These are phyloP conservation scores for Oryza officinalis DNA, from an alignment of 176 grass and related monocot genomes.

Conservation along the genomic window DNA sequence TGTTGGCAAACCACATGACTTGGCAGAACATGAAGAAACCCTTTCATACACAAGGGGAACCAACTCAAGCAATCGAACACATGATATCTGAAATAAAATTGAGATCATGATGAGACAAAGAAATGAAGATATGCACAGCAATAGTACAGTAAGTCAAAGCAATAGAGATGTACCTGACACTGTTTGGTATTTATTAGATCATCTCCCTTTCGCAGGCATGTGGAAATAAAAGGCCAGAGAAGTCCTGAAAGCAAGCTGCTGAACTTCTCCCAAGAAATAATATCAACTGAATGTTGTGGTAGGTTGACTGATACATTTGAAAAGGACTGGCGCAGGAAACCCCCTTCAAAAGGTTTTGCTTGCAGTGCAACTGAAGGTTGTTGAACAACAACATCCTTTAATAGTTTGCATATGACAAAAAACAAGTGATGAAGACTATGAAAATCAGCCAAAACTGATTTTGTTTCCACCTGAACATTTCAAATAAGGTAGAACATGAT, in stretches of 20 bases:
- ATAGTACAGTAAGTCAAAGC: constrained; percentile 11
- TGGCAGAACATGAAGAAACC: constrained; percentile 35
- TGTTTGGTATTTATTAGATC: constrained; percentile 59
- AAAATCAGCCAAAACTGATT: constrained; percentile 65
- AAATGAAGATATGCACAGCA: constrained; percentile 10
- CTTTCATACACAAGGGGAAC: constrained; percentile 78
- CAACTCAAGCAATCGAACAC: constrained; percentile 79
- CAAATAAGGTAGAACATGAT: constrained; percentile 23
- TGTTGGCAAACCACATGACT: constrained; percentile 32
- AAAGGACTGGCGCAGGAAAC: constrained; percentile 70
- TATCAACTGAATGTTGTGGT: constrained; percentile 60
- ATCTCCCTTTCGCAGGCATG: constrained; percentile 71
- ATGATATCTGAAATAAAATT: constrained; percentile 77
- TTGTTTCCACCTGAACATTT: constrained; percentile 60
- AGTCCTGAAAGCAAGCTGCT: constrained; percentile 64
- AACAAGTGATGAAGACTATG: constrained; percentile 81
- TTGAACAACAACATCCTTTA: constrained; percentile 70
- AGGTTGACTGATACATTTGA: constrained; percentile 35
- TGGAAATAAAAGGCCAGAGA: constrained; percentile 77
- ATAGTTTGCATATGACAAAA: constrained; percentile 74
- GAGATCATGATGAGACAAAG: constrained; percentile 18
- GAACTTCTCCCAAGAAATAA: constrained; percentile 81
- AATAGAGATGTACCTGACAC: constrained; percentile 67
- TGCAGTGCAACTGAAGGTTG: constrained; percentile 43
- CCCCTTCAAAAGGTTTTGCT: constrained; percentile 66